Evolutionary conservation across 441 rosid species (phyloP), one percentile per base, ranked within the genome.

Genomic region (Adansonia rubrostipa): DNA sequence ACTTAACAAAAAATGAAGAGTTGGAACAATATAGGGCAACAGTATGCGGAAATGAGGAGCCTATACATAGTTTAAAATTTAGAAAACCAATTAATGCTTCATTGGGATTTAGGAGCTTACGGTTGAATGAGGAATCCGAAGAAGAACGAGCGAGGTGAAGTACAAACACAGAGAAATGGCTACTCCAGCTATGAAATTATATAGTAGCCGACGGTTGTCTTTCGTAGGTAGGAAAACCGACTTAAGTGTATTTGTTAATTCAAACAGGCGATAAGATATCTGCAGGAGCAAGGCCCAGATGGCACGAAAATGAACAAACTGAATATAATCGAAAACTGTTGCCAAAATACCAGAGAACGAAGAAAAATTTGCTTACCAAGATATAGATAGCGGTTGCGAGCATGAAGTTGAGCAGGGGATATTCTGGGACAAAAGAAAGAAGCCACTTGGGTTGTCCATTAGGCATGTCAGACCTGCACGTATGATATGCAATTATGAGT

Each of bases 391-490:
- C 91, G 14, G 99, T 95, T 57, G 93, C 90, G 80, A 95, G 93
- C 99, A 93, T 93, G 84, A 93, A 97, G 88, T 97, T 97, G 67
- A 97, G 91, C 89, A 93, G 61, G 14, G 99, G 99, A 84, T 93
- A 94, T 65, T 87, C 97, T n/a, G 99, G 99, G 84, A 97, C 88
- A 72, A 97, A 14, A 78, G 92, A 89, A 81, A 95, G 92, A 75
- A 97, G 96, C 99, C 96, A 97, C 82, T 95, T 97, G 2, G 99
- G 99, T 81, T 97, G 99, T 76, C 99, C 99, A 78, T 93, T 86
- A 68, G 99, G 91, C 40, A 87, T 1, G 77, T 90, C 84, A 0
- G 99, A 93, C 86, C 99, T 97, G 97, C 84, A 86, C 1, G 36
- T 44, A 53, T 19, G 77, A 40, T 57, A 74, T 69, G 24, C 66